Percentiles rank a stretch among this genome's conserved stretches.
Conservation (phyloP, 2,329 filamentous ascomycete species). For the Ilyonectria mors-panacis region DNA sequence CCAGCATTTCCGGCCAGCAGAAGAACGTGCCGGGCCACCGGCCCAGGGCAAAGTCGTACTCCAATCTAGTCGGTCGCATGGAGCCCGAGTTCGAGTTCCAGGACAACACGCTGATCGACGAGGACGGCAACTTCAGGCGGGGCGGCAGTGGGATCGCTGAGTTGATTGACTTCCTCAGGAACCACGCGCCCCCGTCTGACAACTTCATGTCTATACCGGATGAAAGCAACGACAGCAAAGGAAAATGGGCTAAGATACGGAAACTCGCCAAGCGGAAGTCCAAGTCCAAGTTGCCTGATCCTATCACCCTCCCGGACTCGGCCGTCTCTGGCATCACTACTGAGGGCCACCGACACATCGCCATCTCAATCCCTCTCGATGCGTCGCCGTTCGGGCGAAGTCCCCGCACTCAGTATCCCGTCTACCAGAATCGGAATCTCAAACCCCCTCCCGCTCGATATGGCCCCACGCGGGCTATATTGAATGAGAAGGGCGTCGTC, state of each 20-base stretch:
- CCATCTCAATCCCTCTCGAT: constrained; percentile 72
- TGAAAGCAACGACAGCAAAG: constrained; percentile 49
- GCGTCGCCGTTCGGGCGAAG: constrained; percentile 59
- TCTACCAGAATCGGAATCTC: constrained; percentile 40
- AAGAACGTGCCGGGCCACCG: constrained; percentile 33
- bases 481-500: constrained; percentile 55
- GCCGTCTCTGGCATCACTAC: constrained; percentile 69
- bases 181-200: constrained; percentile 62
- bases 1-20: background rate
- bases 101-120: constrained; percentile 39
- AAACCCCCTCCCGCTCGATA: constrained; percentile 40
- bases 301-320: constrained; percentile 66
- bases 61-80: constrained; percentile 37
- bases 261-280: constrained; percentile 57
- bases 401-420: constrained; percentile 53
- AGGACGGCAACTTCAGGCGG: constrained; percentile 32
- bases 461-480: constrained; percentile 48
- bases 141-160: constrained; percentile 51
- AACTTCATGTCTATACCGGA: constrained; percentile 66
- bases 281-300: constrained; percentile 47
- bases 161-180: constrained; percentile 66
- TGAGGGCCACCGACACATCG: constrained; percentile 70
- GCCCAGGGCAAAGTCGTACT: constrained; percentile 43
- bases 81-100: constrained; percentile 39
- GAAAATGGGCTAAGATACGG: constrained; percentile 60